phyloP scores from a whole-genome alignment of 1,284 basidiomycete genomes.

The Mycena citricolor region DNA sequence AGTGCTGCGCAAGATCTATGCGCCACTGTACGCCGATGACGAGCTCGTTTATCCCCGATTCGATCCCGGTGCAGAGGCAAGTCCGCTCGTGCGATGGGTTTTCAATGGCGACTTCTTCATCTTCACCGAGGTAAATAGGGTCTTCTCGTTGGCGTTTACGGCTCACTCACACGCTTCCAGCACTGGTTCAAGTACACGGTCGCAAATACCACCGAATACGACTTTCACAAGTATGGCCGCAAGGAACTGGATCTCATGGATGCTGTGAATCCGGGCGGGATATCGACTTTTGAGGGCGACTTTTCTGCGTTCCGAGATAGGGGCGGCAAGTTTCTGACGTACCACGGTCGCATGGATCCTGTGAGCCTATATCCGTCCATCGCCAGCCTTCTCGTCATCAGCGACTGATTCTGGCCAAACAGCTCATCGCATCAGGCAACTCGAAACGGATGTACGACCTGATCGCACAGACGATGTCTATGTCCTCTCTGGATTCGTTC shows the following conservation, averaged over 20 bases:
- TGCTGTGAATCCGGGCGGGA: slow-evolving; percentile 21
- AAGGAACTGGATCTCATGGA: not conserved
- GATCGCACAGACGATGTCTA: slow-evolving; percentile 26
- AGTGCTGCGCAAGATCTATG: slow-evolving; percentile 33
- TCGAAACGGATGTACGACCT: slow-evolving; percentile 36
- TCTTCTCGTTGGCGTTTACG: not conserved
- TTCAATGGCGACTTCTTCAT: slow-evolving; percentile 5
- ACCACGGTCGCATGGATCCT: slow-evolving; percentile 31
- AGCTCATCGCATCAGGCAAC: slow-evolving; percentile 37
- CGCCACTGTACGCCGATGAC: slow-evolving; percentile 33
- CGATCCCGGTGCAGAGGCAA: slow-evolving; percentile 21
- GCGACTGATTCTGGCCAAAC: slow-evolving; percentile 9
- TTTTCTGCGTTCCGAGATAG: slow-evolving; percentile 24
- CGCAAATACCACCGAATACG: slow-evolving; percentile 18
- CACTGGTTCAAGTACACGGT: slow-evolving; percentile 14
- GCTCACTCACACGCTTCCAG: slow-evolving; percentile 1
- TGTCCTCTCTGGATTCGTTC: slow-evolving; percentile 31
- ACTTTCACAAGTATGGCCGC: slow-evolving; percentile 12
- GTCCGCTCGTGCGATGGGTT: not conserved
- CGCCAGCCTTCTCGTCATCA: not conserved
- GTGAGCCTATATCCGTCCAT: too few species aligned
- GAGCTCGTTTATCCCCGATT: slow-evolving; percentile 30
- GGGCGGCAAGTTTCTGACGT: slow-evolving; percentile 27
- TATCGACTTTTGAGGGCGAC: slow-evolving; percentile 26
- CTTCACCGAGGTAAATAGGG: slow-evolving; percentile 8